Base-by-base conservation (phyloP, 2,329 filamentous ascomycete genomes). In the Diaporthe vexans region DNA sequence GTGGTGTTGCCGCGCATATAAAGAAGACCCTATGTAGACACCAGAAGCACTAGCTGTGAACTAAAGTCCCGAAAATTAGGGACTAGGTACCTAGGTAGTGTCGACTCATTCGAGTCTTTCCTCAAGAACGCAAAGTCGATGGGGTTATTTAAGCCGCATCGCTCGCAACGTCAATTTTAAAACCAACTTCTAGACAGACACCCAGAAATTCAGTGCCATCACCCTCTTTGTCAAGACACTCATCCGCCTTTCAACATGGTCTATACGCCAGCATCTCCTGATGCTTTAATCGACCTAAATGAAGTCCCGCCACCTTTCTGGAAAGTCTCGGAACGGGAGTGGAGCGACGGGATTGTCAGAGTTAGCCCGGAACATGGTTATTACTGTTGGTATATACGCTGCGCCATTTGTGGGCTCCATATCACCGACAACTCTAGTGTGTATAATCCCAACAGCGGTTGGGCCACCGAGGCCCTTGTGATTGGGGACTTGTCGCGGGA, bases 401-500 rank as follows among this genome's bases (percentile, higher is more conserved):
- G 59, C 17, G 8, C 59, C n/a, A 48, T 63, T 33, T 63, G 59
- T 63, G 59, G 59, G 4, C 15, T 63, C n/a, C 26, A 48, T 4
- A 33, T 63, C 37, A 24, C 24, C 13, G n/a, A 29, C n/a, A 33
- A 6, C 29, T 6, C 3, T 33, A 4, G 4, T 6, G 5, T 33
- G 29, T 6, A 33, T 33, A 15, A 5, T 21, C 17, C 3, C 11
- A 26, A 46, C 13, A 24, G 40, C 7, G 8, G 15, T 63, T 46
- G 37, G 59, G 4, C 17, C 33, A 0, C 15, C 17, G 40, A 33
- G 3, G 9, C 40, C 15, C 59, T 63, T 10, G n/a, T 63, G 24
- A 6, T 63, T 48, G 59, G 59, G 40, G 59, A 63, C 40, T 48
- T 63, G 8, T 63, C 59, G 26, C 40, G 59, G 24, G 59, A 63